These are phyloP conservation scores for Sporothrix brunneoviolacea DNA, from an alignment of 2,329 filamentous ascomycete genomes.

Conservation along the genomic window DNA sequence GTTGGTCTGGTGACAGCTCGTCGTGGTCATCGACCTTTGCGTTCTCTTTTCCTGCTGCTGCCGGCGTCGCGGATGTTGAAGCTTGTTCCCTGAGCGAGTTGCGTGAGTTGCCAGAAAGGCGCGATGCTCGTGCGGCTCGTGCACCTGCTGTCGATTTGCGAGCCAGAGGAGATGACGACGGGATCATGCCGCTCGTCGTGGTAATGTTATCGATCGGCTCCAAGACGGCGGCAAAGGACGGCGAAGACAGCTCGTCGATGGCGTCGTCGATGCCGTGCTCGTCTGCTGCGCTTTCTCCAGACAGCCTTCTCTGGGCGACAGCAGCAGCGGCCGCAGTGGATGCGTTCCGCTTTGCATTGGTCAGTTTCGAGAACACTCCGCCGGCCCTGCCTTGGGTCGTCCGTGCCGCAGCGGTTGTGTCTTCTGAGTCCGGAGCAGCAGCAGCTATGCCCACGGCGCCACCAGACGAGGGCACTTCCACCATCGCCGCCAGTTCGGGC, in stretches of 20 bases:
- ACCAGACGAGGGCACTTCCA: not conserved
- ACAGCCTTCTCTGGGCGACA: too few species aligned
- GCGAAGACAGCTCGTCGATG: conserved; percentile 27
- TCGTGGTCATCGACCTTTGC: conserved; percentile 11
- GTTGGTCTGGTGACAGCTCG: conserved; percentile 18
- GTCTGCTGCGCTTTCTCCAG: not conserved
- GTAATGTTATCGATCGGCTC: not conserved
- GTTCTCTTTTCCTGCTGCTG: not conserved
- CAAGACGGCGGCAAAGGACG: conserved; percentile 1
- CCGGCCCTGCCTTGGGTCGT: too few species aligned
- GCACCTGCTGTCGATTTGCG: conserved; percentile 13
- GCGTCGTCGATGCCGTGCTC: conserved; percentile 10
- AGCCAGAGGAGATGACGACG: conserved; percentile 18
- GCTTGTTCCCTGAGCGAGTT: too few species aligned
- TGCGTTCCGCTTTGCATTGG: conserved; percentile 7
- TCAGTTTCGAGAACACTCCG: conserved; percentile 6
- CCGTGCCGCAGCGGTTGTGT: not conserved
- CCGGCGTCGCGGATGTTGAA: not conserved
- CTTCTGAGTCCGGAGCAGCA: not conserved
- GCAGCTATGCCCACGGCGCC: not conserved
- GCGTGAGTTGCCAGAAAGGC: not conserved
- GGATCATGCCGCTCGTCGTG: not conserved
- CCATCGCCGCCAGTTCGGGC: conserved; percentile 20
- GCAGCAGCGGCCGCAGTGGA: too few species aligned
- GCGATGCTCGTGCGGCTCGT: not conserved